A percentile compares a stretch with the other conserved stretches of the same genome.
phyloP scores from a whole-genome alignment of 306 rosid genomes.

The Carpinus fangiana region DNA sequence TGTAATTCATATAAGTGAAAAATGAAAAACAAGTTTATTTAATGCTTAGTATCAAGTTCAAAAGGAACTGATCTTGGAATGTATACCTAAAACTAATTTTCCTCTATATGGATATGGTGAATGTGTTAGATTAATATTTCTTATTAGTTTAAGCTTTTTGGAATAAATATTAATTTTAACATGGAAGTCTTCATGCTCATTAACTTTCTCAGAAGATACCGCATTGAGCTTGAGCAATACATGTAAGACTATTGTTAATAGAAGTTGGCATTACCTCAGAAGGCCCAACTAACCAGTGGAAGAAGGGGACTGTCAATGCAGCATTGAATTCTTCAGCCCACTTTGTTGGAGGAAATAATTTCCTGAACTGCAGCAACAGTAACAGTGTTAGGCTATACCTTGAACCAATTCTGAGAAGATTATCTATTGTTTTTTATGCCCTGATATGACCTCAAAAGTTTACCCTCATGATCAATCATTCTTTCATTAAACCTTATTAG shows the following conservation, averaged over 20 bases:
- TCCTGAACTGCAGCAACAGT: conserved; percentile 66
- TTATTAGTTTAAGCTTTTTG: too few relatives aligned
- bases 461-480: too few relatives aligned
- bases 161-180: too few relatives aligned
- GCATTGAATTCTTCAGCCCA: conserved; percentile 99
- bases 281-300: conserved; percentile 96
- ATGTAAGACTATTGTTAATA: not conserved
- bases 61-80: not conserved
- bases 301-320: conserved; percentile 86
- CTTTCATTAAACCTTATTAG: not conserved
- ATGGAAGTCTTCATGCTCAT: not conserved
- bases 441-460: too few relatives aligned
- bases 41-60: not conserved
- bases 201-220: not conserved
- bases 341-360: conserved; percentile 88
- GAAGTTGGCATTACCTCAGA: conserved; percentile 58
- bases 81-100: not conserved
- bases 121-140: too few relatives aligned
- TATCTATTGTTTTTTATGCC: not conserved
- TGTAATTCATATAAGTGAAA: not conserved
- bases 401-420: not conserved
- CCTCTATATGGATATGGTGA: too few relatives aligned
- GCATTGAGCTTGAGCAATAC: not conserved
- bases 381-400: not conserved
- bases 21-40: not conserved